Base-by-base conservation (phyloP, 192 early-diverging fungal species). In the Coemansia asiatica region DNA sequence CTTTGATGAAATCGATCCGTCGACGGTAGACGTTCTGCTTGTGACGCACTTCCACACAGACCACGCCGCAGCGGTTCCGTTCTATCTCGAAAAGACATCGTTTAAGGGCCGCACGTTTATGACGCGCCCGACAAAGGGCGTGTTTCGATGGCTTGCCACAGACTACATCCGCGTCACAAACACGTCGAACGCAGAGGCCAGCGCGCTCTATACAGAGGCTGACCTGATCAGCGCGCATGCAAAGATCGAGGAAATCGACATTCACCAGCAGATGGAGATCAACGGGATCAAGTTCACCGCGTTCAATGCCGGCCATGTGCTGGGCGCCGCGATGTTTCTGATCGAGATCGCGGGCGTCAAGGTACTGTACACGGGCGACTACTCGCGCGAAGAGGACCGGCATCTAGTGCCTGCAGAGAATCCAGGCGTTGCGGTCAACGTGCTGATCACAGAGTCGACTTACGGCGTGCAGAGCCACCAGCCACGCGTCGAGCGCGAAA, bases 41-140 rank as follows among this genome's bases (percentile, higher is more conserved):
- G 87, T 99, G 49, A 98, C 89, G n/a, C 95, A 76, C 82, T 99
- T 99, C 60, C 97, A 99, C 74, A 85, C 96, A 53, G 97, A 99
- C 78, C 97, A 99, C 73, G 95, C 94, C 6, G 96, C 94, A 19
- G 91, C 92, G 16, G 86, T 99, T 5, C 97, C 97, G 56, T 98
- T 97, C 72, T 93, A 96, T 61, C 90, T 95, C 81, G 94, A 98
- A 82, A 95, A 92, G 89, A 99, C 97, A 22, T 87, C 90, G 15
- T 99, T 99, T 80, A 90, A 91, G 63, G 97, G 97, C 26, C 89
- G 94, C 36, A 91, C 96, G 4, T 99, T 95, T 75, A 99, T 99
- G 97, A 99, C 97, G 6, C 96, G 98, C 75, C 95, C 97, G 16
- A 99, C 97, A 47, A 95, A 95, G 80, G 95, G 96, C 36, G 95